A percentile compares a stretch with the other conserved stretches of the same genome.
phyloP scores from a whole-genome alignment of 441 rosid genomes.

The Metrosideros polymorpha region DNA sequence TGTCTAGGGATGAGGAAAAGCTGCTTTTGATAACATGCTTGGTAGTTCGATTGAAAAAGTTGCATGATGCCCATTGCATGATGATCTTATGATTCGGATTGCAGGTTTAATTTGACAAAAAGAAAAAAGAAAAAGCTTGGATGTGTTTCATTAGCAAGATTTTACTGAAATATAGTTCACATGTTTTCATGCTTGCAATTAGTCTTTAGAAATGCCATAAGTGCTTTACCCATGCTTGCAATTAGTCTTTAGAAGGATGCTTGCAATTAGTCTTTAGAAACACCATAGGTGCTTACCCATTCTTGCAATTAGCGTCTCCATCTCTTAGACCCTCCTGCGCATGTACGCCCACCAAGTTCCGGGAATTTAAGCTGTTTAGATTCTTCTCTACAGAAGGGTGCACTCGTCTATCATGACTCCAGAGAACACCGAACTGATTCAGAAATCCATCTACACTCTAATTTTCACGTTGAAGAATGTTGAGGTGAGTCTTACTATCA shows the following conservation, averaged over 20 bases:
- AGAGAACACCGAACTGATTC: constrained; percentile 77
- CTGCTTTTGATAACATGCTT: neutral
- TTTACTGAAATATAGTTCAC: neutral
- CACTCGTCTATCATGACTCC: constrained; percentile 78
- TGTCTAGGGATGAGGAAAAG: neutral
- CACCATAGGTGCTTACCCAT: too few species aligned
- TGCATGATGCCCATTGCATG: neutral
- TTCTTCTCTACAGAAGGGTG: constrained; percentile 43
- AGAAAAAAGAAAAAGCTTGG: neutral
- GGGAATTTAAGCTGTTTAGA: neutral
- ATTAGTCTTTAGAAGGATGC: neutral
- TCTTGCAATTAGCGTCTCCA: neutral
- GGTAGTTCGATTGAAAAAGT: neutral
- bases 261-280: too few species aligned
- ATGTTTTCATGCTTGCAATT: neutral
- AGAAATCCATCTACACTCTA: constrained; percentile 72
- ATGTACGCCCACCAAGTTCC: neutral
- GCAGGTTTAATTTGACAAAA: neutral
- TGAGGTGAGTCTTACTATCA: constrained; percentile 41
- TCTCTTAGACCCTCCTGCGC: neutral
- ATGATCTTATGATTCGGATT: neutral
- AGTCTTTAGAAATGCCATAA: neutral
- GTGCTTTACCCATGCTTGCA: neutral
- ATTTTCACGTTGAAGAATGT: constrained; percentile 83
- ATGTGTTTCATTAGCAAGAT: neutral